Percentiles rank a stretch among this genome's conserved stretches.
phyloP scores from a whole-genome alignment of 225 moss, liverwort and hornwort species.

The Lunularia cruciata region DNA sequence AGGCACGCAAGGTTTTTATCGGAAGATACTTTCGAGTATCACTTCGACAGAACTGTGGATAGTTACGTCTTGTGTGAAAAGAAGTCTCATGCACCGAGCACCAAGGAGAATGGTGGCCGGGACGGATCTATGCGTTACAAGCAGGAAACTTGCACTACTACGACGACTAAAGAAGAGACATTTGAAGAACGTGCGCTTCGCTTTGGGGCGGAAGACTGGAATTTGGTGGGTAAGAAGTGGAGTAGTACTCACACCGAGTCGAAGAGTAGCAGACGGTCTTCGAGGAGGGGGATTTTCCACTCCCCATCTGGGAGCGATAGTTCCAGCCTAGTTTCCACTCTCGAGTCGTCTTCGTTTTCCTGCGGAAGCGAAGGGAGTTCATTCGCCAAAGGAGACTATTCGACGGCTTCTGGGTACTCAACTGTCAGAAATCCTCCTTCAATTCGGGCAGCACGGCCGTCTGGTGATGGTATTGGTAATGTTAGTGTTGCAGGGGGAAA shows the following conservation, averaged over 20 bases:
- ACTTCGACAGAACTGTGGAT: constrained; percentile 33
- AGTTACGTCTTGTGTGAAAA: constrained; percentile 32
- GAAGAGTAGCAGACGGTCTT: constrained; percentile 30
- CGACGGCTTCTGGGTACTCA: constrained; percentile 32
- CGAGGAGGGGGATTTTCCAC: constrained; percentile 34
- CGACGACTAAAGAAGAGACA: constrained; percentile 31
- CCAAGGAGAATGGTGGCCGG: neutral
- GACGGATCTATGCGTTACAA: neutral
- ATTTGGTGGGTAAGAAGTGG: constrained; percentile 40
- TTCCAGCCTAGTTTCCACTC: constrained; percentile 43
- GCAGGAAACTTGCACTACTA: constrained; percentile 8
- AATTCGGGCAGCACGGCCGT: neutral
- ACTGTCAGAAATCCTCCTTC: constrained; percentile 19
- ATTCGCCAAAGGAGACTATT: constrained; percentile 37
- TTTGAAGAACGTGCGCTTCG: constrained; percentile 49
- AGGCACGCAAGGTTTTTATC: constrained; percentile 15
- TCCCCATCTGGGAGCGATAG: constrained; percentile 50
- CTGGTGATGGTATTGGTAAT: neutral
- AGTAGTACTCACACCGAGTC: neutral
- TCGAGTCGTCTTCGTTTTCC: constrained; percentile 53
- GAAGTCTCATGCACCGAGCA: neutral
- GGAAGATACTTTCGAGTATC: constrained; percentile 39
- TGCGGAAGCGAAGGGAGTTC: constrained; percentile 50
- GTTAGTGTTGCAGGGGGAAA: neutral
- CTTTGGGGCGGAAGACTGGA: constrained; percentile 49